These are phyloP conservation scores for Mucor mucedo DNA, from an alignment of 371 early-diverging fungal species.

Conservation along the genomic window DNA sequence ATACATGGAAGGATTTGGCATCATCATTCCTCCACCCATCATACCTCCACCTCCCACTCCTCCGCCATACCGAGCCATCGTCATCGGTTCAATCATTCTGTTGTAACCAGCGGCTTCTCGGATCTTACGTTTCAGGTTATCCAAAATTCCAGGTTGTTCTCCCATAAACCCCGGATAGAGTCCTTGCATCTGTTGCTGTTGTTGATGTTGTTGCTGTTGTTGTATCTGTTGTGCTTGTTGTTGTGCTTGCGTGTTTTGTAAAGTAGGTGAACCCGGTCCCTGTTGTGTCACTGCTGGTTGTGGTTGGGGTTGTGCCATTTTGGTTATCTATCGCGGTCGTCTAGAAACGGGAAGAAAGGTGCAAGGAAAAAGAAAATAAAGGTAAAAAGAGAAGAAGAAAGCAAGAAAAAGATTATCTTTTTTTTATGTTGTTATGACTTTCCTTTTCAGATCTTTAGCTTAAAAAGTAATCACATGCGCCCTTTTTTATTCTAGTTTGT, in stretches of 20 bases:
- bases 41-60: constrained; percentile 10
- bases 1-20: constrained; percentile 13
- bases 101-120: constrained; percentile 19
- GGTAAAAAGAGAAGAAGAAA: neutral
- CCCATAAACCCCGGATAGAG: constrained; percentile 6
- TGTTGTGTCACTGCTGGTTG: constrained; percentile 2
- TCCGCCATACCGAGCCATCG: constrained; percentile 6
- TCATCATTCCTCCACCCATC: constrained; percentile 11
- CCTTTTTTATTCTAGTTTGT: neutral
- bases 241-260: constrained; percentile 1
- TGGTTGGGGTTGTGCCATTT: constrained; percentile 1
- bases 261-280: neutral
- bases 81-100: constrained; percentile 11
- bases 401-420: neutral
- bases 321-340: neutral
- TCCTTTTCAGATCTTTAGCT: neutral
- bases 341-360: neutral
- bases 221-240: neutral
- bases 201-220: constrained; percentile 7
- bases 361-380: neutral
- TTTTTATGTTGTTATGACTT: neutral
- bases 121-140: constrained; percentile 20
- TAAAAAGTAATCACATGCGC: constrained; percentile 1
- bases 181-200: neutral
- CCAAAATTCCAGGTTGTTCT: constrained; percentile 22